These are phyloP conservation scores for Phaeosphaeriaceae sp. DNA, from an alignment of 2,329 filamentous ascomycete genomes.

Conservation along the genomic window DNA sequence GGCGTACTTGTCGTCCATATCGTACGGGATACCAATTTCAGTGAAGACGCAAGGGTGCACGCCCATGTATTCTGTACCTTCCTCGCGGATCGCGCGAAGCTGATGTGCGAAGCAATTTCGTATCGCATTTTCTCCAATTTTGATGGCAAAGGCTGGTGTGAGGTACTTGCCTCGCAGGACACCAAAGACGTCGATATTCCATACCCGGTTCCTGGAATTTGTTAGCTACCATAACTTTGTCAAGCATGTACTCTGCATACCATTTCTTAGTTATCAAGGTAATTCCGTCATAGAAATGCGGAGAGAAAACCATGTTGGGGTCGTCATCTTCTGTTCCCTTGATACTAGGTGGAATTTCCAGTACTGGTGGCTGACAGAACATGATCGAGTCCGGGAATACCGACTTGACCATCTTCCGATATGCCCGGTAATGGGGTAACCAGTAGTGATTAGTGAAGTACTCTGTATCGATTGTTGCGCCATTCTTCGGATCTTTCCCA, in stretches of 20 bases:
- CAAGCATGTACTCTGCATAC: slow-evolving; percentile 46
- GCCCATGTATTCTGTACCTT: slow-evolving; percentile 88
- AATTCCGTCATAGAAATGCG: slow-evolving; percentile 96
- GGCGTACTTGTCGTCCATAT: slow-evolving; percentile 96
- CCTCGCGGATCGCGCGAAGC: slow-evolving; percentile 79
- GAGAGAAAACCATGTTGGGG: slow-evolving; percentile 86
- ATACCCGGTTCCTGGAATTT: slow-evolving; percentile 74
- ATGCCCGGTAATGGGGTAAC: slow-evolving; percentile 82
- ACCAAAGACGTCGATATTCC: slow-evolving; percentile 96
- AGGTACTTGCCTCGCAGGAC: slow-evolving; percentile 88
- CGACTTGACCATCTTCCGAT: slow-evolving; percentile 74
- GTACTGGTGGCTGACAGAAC: slow-evolving; percentile 88
- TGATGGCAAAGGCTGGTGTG: slow-evolving; percentile 89
- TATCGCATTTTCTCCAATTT: slow-evolving; percentile 91
- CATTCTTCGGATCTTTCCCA: slow-evolving; percentile 75
- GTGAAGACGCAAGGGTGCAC: slow-evolving; percentile 88
- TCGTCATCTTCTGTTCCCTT: slow-evolving; percentile 91
- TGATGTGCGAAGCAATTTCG: slow-evolving; percentile 92
- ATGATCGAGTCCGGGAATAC: slow-evolving; percentile 84
- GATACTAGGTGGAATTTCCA: slow-evolving; percentile 88
- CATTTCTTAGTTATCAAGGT: slow-evolving; percentile 98
- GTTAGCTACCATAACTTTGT: slow-evolving; percentile 11
- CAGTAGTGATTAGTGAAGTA: slow-evolving; percentile 92
- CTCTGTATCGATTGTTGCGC: slow-evolving; percentile 77
- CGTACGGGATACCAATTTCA: slow-evolving; percentile 97